phyloP scores from a whole-genome alignment of 805 yeast genomes.

The Candida verbasci region DNA sequence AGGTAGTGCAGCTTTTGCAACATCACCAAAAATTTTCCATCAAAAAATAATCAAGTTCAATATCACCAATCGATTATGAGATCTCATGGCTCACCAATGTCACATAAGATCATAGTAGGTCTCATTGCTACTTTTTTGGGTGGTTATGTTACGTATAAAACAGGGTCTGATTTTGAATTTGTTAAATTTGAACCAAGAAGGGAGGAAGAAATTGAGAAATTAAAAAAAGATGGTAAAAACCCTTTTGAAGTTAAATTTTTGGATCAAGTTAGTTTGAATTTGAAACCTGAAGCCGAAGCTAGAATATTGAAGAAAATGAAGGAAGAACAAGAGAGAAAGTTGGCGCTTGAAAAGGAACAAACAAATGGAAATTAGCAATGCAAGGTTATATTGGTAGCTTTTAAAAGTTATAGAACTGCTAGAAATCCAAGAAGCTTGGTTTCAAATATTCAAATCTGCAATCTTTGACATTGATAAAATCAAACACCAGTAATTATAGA shows the following conservation, averaged over 20 bases:
- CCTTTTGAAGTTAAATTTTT: slow-evolving; percentile 25
- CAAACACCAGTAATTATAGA: no score
- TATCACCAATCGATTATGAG: no score
- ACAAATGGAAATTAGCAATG: neutral
- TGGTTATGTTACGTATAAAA: slow-evolving; percentile 24
- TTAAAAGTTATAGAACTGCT: no score
- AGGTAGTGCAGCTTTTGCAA: no score
- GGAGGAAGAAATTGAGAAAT: slow-evolving; percentile 34
- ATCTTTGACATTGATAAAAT: no score
- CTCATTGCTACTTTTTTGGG: slow-evolving; percentile 34
- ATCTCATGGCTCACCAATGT: slow-evolving; percentile 26
- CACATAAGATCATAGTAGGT: slow-evolving; percentile 31
- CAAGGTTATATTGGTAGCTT: neutral
- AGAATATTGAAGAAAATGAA: slow-evolving; percentile 21
- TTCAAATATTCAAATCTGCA: neutral
- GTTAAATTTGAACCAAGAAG: slow-evolving; percentile 35
- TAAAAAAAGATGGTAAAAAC: slow-evolving; percentile 29
- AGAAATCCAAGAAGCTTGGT: no score
- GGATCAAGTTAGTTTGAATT: slow-evolving; percentile 36
- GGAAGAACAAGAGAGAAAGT: slow-evolving; percentile 2
- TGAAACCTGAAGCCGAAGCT: slow-evolving; percentile 40
- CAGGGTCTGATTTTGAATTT: slow-evolving; percentile 37
- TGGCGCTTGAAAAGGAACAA: neutral
- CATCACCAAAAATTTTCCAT: no score
- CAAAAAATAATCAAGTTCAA: no score